These are phyloP conservation scores for Tuber borchii DNA, from an alignment of 495 filamentous ascomycete genomes.

Conservation along the genomic window DNA sequence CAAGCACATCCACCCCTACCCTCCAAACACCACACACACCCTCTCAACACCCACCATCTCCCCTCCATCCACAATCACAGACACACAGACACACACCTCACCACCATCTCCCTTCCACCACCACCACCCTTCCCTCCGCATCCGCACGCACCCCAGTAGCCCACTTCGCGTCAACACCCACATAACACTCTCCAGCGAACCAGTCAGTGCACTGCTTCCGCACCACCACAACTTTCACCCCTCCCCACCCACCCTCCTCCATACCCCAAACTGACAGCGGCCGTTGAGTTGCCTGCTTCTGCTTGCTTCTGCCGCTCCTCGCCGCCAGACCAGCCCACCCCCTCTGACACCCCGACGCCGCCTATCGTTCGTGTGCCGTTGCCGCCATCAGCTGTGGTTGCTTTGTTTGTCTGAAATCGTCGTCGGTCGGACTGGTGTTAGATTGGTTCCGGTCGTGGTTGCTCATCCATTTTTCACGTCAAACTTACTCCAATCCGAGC, in stretches of 20 bases:
- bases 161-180: slow-evolving; percentile 34
- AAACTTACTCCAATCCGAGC: slow-evolving; percentile 38
- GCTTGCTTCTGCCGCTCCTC: slow-evolving; percentile 23
- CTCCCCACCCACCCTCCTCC: slow-evolving; percentile 3
- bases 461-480: slow-evolving; percentile 35
- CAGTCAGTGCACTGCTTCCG: slow-evolving; percentile 37
- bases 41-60: slow-evolving; percentile 6
- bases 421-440: slow-evolving; percentile 27
- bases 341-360: slow-evolving; percentile 21
- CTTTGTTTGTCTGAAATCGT: slow-evolving; percentile 21
- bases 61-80: slow-evolving; percentile 18
- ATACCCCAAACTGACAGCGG: slow-evolving; percentile 35
- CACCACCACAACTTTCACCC: slow-evolving; percentile 13
- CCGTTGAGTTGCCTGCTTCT: slow-evolving; percentile 30
- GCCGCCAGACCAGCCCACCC: slow-evolving; percentile 26
- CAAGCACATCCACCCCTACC: slow-evolving; percentile 8
- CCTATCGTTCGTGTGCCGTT: slow-evolving; percentile 27
- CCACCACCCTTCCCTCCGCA: slow-evolving; percentile 13
- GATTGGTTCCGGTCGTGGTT: slow-evolving; percentile 38
- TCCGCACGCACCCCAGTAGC: slow-evolving; percentile 33
- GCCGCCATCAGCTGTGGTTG: slow-evolving; percentile 15
- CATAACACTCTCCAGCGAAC: slow-evolving; percentile 28
- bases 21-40: slow-evolving; percentile 3
- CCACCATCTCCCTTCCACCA: slow-evolving; percentile 9
- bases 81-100: slow-evolving; percentile 21